These are phyloP conservation scores for Heterobasidion annosum DNA, from an alignment of 1,284 basidiomycete species.

Conservation along the genomic window DNA sequence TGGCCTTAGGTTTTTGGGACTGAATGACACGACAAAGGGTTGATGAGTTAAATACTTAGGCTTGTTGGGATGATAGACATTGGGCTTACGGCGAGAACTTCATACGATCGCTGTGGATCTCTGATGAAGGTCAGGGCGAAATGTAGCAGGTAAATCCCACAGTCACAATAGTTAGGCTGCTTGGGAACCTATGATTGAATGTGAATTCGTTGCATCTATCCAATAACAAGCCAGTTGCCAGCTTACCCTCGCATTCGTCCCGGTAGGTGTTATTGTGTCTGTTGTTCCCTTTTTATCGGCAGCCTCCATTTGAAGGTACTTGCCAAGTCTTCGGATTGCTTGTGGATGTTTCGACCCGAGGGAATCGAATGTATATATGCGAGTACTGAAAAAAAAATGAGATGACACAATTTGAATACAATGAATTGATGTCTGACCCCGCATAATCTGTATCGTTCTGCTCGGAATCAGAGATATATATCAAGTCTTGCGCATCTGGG, in stretches of 20 bases:
- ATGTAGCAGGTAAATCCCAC: constrained; percentile 78
- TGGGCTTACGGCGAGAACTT: constrained; percentile 31
- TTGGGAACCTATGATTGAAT: constrained; percentile 52
- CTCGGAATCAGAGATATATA: background rate
- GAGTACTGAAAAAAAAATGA: constrained; percentile 39
- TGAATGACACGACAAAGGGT: no score
- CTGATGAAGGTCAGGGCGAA: constrained; percentile 66
- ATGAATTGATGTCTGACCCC: background rate
- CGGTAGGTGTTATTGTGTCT: constrained; percentile 28
- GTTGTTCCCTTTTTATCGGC: constrained; percentile 57
- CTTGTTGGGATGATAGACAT: background rate
- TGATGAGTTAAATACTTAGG: background rate
- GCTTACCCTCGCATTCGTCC: constrained; percentile 40
- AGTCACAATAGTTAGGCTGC: constrained; percentile 83
- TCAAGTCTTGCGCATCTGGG: background rate
- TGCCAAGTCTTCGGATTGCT: constrained; percentile 50
- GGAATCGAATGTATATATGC: constrained; percentile 85
- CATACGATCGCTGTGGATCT: constrained; percentile 36
- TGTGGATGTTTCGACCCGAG: constrained; percentile 62
- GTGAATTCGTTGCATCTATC: constrained; percentile 1
- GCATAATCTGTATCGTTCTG: background rate
- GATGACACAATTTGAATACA: background rate
- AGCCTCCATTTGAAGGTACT: constrained; percentile 77
- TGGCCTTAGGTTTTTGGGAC: constrained; percentile 21
- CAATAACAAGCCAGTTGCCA: background rate